Conservation (phyloP, 1,284 basidiomycete genomes). For the Rhodotorula sp. region DNA sequence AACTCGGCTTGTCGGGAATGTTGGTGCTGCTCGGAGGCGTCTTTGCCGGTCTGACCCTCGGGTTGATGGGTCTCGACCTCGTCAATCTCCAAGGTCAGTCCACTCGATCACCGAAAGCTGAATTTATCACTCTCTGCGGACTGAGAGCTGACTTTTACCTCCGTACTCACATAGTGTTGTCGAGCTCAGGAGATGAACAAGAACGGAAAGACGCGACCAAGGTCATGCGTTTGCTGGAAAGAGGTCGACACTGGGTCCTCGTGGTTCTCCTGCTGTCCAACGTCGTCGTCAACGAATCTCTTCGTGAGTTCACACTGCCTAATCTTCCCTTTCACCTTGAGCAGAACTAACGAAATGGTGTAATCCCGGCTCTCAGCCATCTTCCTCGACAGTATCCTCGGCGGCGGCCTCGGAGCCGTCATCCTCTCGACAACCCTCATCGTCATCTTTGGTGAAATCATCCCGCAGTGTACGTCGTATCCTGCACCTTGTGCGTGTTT, state of each 20-base stretch:
- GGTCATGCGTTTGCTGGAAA: constrained; percentile 50
- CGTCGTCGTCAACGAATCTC: constrained; percentile 51
- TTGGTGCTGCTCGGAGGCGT: constrained; percentile 48
- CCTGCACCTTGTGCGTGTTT: too few relatives aligned
- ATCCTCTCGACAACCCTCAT: constrained; percentile 37
- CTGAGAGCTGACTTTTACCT: constrained; percentile 49
- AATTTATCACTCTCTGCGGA: too few relatives aligned
- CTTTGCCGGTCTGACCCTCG: constrained; percentile 56
- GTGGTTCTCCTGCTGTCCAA: constrained; percentile 51
- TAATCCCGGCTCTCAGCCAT: constrained; percentile 59
- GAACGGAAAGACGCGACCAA: constrained; percentile 47
- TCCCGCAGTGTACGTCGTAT: constrained; percentile 63
- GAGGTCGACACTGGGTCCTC: constrained; percentile 47
- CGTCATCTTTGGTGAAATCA: constrained; percentile 42
- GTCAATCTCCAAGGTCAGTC: constrained; percentile 63
- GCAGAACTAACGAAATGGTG: background rate
- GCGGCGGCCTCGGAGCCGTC: constrained; percentile 35
- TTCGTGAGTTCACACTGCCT: constrained; percentile 15
- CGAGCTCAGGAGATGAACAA: constrained; percentile 49
- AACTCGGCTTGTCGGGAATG: constrained; percentile 23
- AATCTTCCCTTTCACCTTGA: background rate
- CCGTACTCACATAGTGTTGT: constrained; percentile 38
- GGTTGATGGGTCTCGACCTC: constrained; percentile 69
- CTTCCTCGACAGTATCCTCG: constrained; percentile 77
- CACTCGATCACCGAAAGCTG: too few relatives aligned